Conservation (phyloP, 1,139 yeast genomes). For the Trichomonascaceae sp. region DNA sequence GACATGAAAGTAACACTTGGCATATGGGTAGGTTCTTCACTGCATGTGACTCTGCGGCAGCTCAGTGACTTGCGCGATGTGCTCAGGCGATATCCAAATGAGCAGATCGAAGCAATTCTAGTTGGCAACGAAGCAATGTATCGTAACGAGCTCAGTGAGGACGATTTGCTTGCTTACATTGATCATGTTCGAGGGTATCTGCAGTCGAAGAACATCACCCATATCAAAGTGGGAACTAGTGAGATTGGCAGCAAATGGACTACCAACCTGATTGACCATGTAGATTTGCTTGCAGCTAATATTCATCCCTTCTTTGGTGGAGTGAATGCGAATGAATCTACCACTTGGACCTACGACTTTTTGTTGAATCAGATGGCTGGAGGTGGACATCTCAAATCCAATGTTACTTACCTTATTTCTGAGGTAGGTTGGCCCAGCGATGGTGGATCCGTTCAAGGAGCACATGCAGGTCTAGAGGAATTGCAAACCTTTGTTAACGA, state of each 20-base stretch:
- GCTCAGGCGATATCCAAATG: constrained; percentile 41
- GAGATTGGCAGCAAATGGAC: constrained; percentile 46
- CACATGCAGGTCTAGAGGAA: constrained; percentile 44
- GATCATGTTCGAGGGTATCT: constrained; percentile 39
- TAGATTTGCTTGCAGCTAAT: constrained; percentile 59
- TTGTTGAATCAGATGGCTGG: constrained; percentile 39
- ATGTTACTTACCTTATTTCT: constrained; percentile 40
- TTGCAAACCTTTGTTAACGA: constrained; percentile 44
- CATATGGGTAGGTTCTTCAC: constrained; percentile 52
- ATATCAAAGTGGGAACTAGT: constrained; percentile 49
- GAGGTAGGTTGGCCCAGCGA: constrained; percentile 70
- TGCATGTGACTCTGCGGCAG: constrained; percentile 39
- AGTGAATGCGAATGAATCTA: constrained; percentile 42
- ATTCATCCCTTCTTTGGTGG: constrained; percentile 70
- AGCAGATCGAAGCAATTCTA: constrained; percentile 45
- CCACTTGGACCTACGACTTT: constrained; percentile 50
- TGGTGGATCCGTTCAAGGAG: constrained; percentile 46
- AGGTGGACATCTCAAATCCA: constrained; percentile 24
- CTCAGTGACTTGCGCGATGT: constrained; percentile 37
- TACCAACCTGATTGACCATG: constrained; percentile 30
- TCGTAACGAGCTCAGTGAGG: constrained; percentile 43
- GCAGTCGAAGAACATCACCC: constrained; percentile 26
- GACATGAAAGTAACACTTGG: constrained; percentile 59
- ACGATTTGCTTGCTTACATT: constrained; percentile 41
- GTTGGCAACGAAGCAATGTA: constrained; percentile 62